phyloP scores from a whole-genome alignment of 2,329 filamentous ascomycete species.

The Coleophoma eucalyptorum region DNA sequence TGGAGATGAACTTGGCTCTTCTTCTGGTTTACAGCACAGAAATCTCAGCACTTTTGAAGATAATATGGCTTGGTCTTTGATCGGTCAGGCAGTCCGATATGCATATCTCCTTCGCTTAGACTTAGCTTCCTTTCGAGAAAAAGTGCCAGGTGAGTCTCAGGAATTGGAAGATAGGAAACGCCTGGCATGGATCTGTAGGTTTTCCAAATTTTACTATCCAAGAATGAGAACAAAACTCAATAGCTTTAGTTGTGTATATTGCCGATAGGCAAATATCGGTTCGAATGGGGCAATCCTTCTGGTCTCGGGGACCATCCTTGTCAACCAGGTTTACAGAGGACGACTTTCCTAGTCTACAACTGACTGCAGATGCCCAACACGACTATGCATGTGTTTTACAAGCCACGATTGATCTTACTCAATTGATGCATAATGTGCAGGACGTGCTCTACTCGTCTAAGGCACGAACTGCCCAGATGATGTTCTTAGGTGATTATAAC shows the following conservation, averaged over 20 bases:
- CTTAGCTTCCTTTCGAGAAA: slow-evolving; percentile 11
- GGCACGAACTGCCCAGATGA: slow-evolving; percentile 11
- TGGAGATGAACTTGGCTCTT: not conserved
- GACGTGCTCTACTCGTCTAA: slow-evolving; percentile 16
- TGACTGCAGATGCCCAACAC: not conserved
- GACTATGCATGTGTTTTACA: slow-evolving; percentile 9
- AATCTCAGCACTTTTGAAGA: slow-evolving; percentile 10
- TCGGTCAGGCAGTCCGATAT: slow-evolving; percentile 19
- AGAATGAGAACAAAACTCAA: not conserved
- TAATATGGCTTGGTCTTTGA: slow-evolving; percentile 19
- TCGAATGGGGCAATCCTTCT: slow-evolving; percentile 20
- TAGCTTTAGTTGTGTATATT: slow-evolving; percentile 13
- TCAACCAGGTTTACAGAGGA: slow-evolving; percentile 12
- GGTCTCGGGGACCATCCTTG: slow-evolving; percentile 18
- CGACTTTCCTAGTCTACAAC: slow-evolving; percentile 14
- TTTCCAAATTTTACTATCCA: not conserved
- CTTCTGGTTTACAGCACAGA: not conserved
- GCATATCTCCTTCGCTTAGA: slow-evolving; percentile 19
- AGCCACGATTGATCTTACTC: slow-evolving; percentile 14
- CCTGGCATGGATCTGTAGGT: not conserved
- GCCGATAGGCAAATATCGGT: slow-evolving; percentile 19
- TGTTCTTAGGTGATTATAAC: slow-evolving; percentile 13
- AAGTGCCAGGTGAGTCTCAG: not conserved
- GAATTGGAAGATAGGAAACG: not conserved
- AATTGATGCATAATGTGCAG: slow-evolving; percentile 17